Evolutionary conservation across 2,329 filamentous ascomycete species (phyloP).

Genomic region (Ophidiomyces ophidiicola): DNA sequence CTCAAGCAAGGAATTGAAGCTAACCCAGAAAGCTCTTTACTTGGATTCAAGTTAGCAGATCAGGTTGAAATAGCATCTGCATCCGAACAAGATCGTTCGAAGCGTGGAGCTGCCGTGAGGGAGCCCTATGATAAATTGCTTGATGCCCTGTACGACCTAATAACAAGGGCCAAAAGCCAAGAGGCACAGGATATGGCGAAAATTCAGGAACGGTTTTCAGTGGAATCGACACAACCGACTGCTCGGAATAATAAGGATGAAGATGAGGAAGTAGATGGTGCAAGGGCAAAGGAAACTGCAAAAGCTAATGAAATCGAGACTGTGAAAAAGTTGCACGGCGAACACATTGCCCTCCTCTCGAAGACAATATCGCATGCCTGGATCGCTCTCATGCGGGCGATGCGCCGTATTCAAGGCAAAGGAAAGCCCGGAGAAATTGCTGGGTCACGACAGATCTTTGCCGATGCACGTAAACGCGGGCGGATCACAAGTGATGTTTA

Average conservation of each 20-base stretch:
- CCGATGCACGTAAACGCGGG: constrained; percentile 73
- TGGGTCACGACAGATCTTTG: constrained; percentile 78
- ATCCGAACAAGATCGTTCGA: constrained; percentile 56
- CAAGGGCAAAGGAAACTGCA: constrained; percentile 40
- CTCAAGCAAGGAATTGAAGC: constrained; percentile 70
- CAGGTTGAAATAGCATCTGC: constrained; percentile 68
- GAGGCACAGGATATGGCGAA: constrained; percentile 50
- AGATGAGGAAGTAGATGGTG: constrained; percentile 36
- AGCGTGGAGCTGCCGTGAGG: constrained; percentile 59
- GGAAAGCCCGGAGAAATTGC: constrained; percentile 55
- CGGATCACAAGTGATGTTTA: constrained; percentile 91
- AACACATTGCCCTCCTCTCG: constrained; percentile 63
- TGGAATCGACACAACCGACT: constrained; percentile 28
- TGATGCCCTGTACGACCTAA: constrained; percentile 75
- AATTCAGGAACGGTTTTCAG: constrained; percentile 43
- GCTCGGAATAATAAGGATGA: constrained; percentile 36
- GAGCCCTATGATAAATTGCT: constrained; percentile 74
- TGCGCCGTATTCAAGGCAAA: constrained; percentile 84
- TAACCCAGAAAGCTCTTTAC: constrained; percentile 84
- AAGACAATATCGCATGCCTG: constrained; percentile 83
- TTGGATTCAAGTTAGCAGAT: constrained; percentile 82
- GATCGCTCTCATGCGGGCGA: constrained; percentile 88
- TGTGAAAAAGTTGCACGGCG: constrained; percentile 53
- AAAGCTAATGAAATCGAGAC: constrained; percentile 45
- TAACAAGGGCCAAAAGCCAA: constrained; percentile 55